These are phyloP conservation scores for Chlorella vulgaris DNA, from an alignment of 139 green algal genomes.

Conservation along the genomic window DNA sequence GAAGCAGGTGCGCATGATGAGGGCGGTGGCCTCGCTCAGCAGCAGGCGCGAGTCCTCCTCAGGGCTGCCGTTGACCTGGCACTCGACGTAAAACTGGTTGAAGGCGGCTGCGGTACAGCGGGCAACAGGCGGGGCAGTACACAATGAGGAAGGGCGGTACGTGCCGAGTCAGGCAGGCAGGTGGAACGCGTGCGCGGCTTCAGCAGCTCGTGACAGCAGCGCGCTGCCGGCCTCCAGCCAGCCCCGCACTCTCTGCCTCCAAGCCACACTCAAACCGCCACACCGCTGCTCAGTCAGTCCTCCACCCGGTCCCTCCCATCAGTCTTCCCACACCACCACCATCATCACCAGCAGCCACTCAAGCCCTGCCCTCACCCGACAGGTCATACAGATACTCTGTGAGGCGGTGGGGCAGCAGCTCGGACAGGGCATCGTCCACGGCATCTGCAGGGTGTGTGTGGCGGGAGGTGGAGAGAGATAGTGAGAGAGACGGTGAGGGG, in stretches of 20 bases:
- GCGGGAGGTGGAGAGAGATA: not conserved
- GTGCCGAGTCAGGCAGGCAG: too few species aligned
- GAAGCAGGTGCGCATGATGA: constrained; percentile 93
- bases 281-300: too few species aligned
- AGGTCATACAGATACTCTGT: constrained; percentile 97
- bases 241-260: too few species aligned
- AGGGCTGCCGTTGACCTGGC: constrained; percentile 86
- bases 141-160: not conserved
- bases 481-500: not conserved
- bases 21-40: constrained; percentile 86
- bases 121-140: too few species aligned
- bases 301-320: too few species aligned
- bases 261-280: too few species aligned
- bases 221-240: too few species aligned
- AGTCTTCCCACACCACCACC: too few species aligned
- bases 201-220: too few species aligned
- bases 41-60: constrained; percentile 89
- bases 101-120: constrained; percentile 83
- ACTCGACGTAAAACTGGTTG: constrained; percentile 95
- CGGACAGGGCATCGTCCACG: constrained; percentile 79
- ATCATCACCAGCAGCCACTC: not conserved
- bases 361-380: constrained; percentile 12
- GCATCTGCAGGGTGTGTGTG: constrained; percentile 63
- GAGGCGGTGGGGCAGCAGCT: constrained; percentile 89
- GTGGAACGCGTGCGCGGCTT: too few species aligned